Evolutionary conservation across 306 rosid species (phyloP), one percentile per base, ranked within the genome.

Genomic region (Canavalia ensiformis): DNA sequence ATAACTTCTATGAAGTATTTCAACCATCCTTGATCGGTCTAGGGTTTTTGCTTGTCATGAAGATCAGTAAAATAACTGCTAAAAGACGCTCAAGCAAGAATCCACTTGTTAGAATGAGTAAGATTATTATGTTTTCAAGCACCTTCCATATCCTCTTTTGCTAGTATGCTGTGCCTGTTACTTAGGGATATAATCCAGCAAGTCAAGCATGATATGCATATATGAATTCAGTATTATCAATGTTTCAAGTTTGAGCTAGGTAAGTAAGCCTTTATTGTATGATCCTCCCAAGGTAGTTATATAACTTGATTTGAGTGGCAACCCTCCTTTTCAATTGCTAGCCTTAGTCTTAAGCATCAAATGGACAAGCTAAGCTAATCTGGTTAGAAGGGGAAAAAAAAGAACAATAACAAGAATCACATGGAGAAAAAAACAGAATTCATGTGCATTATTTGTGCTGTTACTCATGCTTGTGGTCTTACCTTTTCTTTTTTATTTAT

Each of bases 41-140:
- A 75, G 70, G 45, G 79, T 33, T 75, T 59, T 74, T 13, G 10
- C 18, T 13, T 59, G 35, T 60, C 18, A 75, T 37, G 46, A 63
- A 60, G 47, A 62, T 30, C 5, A 3, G 29, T 3, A 11, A 63
- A 8, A 34, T 0, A 62, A 35, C 9, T 62, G 41, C 10, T 3
- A 72, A 28, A 52, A 52, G 50, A 55, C 39, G 25, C 39, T 39
- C 44, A 31, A 49, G 80, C 33, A 46, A 62, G 4, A 25, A 18
- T 4, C 29, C 13, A 8, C 25, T 52, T 4, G 7, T 45, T 56
- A 6, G 8, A 33, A 33, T 74, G n/a, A 13, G 3, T 18, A 52
- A 9, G 65, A 52, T 1, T 60, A 29, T 18, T 49, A 0, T 31
- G 28, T 69, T 11, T 49, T 30, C 13, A 69, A 50, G 60, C 33